Evolutionary conservation across 371 early-diverging fungal genomes (phyloP), one percentile per base, ranked within the genome.

Genomic region (Apophysomyces trapeziformis): DNA sequence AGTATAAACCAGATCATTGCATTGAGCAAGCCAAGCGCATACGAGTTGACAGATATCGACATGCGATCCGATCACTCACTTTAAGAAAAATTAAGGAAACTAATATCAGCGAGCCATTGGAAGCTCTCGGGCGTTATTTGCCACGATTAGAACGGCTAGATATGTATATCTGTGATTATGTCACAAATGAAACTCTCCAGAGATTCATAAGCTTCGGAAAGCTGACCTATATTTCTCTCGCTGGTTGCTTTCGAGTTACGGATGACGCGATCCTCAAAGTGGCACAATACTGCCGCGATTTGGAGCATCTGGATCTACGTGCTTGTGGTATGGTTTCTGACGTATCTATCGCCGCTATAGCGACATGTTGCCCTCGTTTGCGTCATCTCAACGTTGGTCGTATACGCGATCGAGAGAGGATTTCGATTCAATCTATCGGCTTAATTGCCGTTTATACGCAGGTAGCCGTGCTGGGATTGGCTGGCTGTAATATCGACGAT

Each of bases 271-370:
- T 87, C n/a, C 36, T 69, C 0, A 60, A 69, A 12, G 71, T 79
- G 1, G 85, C 88, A 4, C 56, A 70, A n/a, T 64, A 68, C 21
- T 87, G 86, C 64, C 81, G 80, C 4, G 63, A 68, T 1, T 68
- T 87, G 38, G 72, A 71, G 36, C 84, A 85, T 60, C 61, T 87
- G 44, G 88, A 87, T 69, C 60, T 87, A 32, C 68, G 88, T 7
- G 86, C 88, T 0, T 87, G 88, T 60, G 84, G 86, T 0, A 64
- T 70, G n/a, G 74, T 87, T 36, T 86, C 86, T 2, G 88, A 87
- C 43, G 63, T 64, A 0, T 84, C 85, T 5, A 70, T 87, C 46
- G 37, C 71, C 4, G 59, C 74, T 5, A 72, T 87, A 8, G 88
- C 86, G 9, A 66, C 47, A 9, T 45, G 75, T 9, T 87, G 88